Evolutionary conservation across 371 early-diverging fungal genomes (phyloP), one percentile per base, ranked within the genome.

Genomic region (Amoeboaphelidium protococcarum): DNA sequence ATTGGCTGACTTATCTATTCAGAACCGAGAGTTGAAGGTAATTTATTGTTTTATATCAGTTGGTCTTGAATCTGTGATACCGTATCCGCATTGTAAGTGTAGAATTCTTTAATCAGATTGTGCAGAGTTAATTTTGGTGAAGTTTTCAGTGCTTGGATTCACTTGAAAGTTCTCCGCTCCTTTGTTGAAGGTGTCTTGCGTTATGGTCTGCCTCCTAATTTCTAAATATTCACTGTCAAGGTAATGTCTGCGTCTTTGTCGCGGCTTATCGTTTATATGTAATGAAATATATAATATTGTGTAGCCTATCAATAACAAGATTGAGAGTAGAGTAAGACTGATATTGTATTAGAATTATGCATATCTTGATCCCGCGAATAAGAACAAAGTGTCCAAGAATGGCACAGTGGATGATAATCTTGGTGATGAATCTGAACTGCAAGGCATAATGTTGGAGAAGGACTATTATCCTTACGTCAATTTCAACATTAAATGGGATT

Each of bases 121-220:
- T 74, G 78, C 50, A 78, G 77, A 63, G 80, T 85, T 25, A 85
- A 83, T 61, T 92, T 95, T 64, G 77, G 89, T 13, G 94, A 91
- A 55, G 72, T 78, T 1, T 85, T 81, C 58, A 56, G 81, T 16
- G 71, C 79, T 42, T 91, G 87, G 87, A 63, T 86, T 26, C 96
- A 95, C 52, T 56, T 88, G 50, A 95, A 91, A 62, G 80, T 79
- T 0, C 61, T 95, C 41, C 74, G 94, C 4, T 73, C 85, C 25
- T 89, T 82, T 68, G 88, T 89, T 25, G 96, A 95, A 58, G 83
- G 84, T n/a, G 74, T 95, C 0, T 62, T 95, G 55, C 83, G 94
- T 46, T 91, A 92, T 58, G 96, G 96, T 22, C 67, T 92, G 20
- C 90, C 96, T 22, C 85, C 91, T 20, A 82, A 92, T 55, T 95